Conservation (phyloP, 2,329 filamentous ascomycete genomes). For the Truncatella angustata region DNA sequence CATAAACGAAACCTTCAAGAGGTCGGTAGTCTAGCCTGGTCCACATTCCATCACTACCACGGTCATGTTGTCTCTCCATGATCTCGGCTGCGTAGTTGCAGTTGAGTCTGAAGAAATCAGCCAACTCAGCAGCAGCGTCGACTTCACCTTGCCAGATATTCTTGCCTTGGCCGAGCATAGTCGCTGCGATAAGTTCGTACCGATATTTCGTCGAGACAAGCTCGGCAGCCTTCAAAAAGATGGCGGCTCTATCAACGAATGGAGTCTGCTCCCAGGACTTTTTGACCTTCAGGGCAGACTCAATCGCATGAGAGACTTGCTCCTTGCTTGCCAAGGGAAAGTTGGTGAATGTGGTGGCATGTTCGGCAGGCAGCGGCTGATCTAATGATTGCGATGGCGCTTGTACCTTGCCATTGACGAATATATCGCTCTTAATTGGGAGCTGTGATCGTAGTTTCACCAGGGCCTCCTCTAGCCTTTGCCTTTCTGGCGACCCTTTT, state of each 20-base stretch:
- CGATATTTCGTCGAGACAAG: constrained; percentile 88
- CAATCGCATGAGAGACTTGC: constrained; percentile 39
- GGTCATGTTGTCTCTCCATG: constrained; percentile 74
- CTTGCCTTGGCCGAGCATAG: constrained; percentile 96
- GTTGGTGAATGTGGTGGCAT: constrained; percentile 4
- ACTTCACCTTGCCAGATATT: constrained; percentile 99
- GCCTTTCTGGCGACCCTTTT: neutral
- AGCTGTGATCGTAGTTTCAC: neutral
- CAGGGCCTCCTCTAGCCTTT: neutral
- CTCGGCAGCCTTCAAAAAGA: constrained; percentile 95
- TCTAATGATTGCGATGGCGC: neutral
- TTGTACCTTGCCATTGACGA: neutral
- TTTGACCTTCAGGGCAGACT: constrained; percentile 82
- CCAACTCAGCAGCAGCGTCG: constrained; percentile 78
- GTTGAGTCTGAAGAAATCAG: constrained; percentile 91
- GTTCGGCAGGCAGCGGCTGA: neutral
- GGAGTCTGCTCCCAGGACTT: constrained; percentile 80
- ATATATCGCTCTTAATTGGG: neutral
- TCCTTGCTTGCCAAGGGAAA: neutral
- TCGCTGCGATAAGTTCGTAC: constrained; percentile 93
- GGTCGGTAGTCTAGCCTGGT: constrained; percentile 34
- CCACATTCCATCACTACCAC: neutral
- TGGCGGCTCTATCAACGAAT: constrained; percentile 84
- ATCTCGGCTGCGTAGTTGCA: constrained; percentile 91
- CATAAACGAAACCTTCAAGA: constrained; percentile 40